phyloP scores from a whole-genome alignment of 768 basidiomycete genomes.

The Chiua virens region DNA sequence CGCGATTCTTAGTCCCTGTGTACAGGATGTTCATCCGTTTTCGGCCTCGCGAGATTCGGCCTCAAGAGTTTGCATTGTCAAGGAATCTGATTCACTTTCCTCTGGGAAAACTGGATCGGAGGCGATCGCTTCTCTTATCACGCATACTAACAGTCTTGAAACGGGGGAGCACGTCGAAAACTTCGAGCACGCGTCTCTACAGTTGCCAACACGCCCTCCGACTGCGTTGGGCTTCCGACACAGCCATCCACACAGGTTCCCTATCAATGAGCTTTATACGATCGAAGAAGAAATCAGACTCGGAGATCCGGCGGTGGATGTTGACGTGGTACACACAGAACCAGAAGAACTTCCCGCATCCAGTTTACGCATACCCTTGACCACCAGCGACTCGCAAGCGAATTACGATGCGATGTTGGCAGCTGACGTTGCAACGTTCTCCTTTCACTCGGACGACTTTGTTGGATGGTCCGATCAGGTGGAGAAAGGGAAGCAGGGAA shows the following conservation, averaged over 20 bases:
- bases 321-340: neutral
- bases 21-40: neutral
- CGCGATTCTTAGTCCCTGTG: neutral
- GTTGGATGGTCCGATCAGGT: constrained; percentile 15
- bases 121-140: neutral
- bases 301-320: neutral
- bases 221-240: neutral
- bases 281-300: neutral
- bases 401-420: constrained; percentile 9
- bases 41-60: neutral
- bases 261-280: neutral
- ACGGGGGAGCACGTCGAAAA: neutral
- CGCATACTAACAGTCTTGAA: neutral
- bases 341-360: neutral
- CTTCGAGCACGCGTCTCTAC: neutral
- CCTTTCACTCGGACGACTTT: constrained; percentile 8
- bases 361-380: neutral
- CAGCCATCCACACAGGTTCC: neutral
- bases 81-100: neutral
- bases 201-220: neutral
- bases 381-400: neutral
- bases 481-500: constrained; percentile 9
- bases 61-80: neutral
- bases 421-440: constrained; percentile 10
- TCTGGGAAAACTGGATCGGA: neutral